Base-by-base conservation (phyloP, 768 basidiomycete genomes). In the Naganishia friedmannii region DNA sequence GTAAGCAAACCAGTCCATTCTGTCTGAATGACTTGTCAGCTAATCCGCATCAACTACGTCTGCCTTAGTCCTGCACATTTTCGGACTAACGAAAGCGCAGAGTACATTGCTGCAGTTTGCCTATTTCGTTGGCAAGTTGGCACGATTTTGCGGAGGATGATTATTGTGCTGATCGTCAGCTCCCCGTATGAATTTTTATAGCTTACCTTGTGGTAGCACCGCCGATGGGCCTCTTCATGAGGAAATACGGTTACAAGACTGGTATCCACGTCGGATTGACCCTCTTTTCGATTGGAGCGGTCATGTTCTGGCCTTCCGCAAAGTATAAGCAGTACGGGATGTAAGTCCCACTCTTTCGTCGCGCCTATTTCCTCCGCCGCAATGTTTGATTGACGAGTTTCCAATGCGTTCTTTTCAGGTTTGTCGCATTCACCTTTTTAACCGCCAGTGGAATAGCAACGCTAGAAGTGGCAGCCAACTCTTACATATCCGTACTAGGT, bases 251-350 rank as follows among this genome's bases (percentile, higher is more conserved):
- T 28, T 76, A 76, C 71, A 74, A 73, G 63, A 65, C 42, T 39
- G 75, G 75, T 13, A 76, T 76, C 26, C 73, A 74, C 46, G 42
- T 72, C 57, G 75, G 75, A 21, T 70, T 76, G 10, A 65, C 56
- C 1, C 67, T 74, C 53, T 76, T 74, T 66, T 66, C 51, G 7
- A 54, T 37, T 26, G 75, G 75, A 8, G 72, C 73, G 4, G 56
- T 74, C 31, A 28, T 76, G 29, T 76, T 73, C 65, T 76, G 75
- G 75, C 75, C 74, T 1, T 53, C 72, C 3, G 75, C 75, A 5
- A 56, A 56, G 28, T 72, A 65, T 42, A 28, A 23, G 9, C 19
- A 71, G 12, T 76, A 74, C 54, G 71, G 65, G 1, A 54, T 66
- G 53, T 58, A 58, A 58, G 57, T 58, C 19, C 48, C n/a, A 12